These are phyloP conservation scores for Pseudocercospora ulei DNA, from an alignment of 2,329 filamentous ascomycete species.

Conservation along the genomic window DNA sequence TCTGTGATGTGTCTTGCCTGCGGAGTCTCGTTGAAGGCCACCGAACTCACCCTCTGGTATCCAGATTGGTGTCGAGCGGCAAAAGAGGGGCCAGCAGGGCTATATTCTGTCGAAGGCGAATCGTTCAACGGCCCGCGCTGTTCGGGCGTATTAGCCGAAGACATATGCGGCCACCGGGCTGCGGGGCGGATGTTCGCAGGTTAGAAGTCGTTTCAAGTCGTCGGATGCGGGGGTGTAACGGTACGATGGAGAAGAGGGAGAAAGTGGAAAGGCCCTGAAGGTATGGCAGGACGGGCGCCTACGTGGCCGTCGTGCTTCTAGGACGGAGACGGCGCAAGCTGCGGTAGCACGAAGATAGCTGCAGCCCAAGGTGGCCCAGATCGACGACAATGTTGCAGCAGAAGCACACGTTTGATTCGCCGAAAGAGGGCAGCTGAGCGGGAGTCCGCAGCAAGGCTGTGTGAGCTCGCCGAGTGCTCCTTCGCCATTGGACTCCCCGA, in stretches of 20 bases:
- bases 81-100: conserved; percentile 5
- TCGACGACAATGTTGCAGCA: conserved; percentile 1
- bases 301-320: conserved; percentile 3
- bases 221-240: conserved; percentile 8
- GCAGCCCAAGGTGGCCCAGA: conserved; percentile 10
- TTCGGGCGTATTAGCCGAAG: conserved; percentile 13
- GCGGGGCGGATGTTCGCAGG: conserved; percentile 9
- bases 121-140: conserved; percentile 19
- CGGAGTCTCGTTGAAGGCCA: conserved; percentile 31
- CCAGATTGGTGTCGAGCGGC: conserved; percentile 31
- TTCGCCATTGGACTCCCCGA: background rate
- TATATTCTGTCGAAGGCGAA: conserved; percentile 9
- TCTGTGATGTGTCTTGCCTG: conserved; percentile 21
- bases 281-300: background rate
- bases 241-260: background rate
- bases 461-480: conserved; percentile 5
- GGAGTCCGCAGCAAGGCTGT: conserved; percentile 5
- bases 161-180: conserved; percentile 16
- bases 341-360: conserved; percentile 6
- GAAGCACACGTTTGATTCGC: conserved; percentile 1
- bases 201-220: conserved; percentile 13
- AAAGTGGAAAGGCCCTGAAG: conserved; percentile 2
- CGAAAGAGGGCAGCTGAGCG: conserved; percentile 1
- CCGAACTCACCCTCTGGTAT: conserved; percentile 34
- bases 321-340: conserved; percentile 1